phyloP scores from a whole-genome alignment of 78 protist species.

The Emiliania huxleyi region DNA sequence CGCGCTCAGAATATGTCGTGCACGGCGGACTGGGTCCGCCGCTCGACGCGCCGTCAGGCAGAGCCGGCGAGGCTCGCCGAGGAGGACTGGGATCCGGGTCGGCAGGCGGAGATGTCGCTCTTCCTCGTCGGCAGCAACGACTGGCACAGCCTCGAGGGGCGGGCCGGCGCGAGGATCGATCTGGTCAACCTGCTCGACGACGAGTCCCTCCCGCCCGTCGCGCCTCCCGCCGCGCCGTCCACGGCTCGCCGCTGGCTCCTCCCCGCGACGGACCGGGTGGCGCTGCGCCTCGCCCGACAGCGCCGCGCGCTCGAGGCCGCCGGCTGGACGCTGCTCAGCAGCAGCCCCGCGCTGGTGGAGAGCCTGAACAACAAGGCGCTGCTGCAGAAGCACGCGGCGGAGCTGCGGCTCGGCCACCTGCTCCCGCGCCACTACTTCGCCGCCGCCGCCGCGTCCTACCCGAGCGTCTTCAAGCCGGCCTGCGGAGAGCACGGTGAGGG shows the following conservation, averaged over 20 bases:
- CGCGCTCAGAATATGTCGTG: no score
- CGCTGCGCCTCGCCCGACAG: background rate
- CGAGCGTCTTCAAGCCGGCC: background rate
- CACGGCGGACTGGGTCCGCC: no score
- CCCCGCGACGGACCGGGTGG: background rate
- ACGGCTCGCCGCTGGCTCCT: background rate
- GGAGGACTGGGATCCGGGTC: no score
- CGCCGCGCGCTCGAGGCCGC: background rate
- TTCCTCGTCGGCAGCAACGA: background rate
- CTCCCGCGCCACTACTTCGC: background rate
- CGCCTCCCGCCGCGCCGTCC: background rate
- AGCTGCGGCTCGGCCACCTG: background rate
- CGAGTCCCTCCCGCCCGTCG: background rate
- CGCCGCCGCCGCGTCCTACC: background rate
- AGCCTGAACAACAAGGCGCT: background rate
- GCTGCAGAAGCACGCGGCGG: background rate
- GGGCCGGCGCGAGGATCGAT: background rate
- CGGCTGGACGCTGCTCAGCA: background rate
- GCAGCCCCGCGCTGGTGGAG: background rate
- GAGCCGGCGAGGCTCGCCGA: no score
- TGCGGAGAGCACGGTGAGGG: background rate
- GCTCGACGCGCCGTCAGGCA: no score
- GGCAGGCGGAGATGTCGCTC: no score
- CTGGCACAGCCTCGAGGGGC: background rate
- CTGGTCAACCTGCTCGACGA: background rate